Evolutionary conservation across 208 protist species (phyloP).

Genomic region (Trypanosoma boissoni): DNA sequence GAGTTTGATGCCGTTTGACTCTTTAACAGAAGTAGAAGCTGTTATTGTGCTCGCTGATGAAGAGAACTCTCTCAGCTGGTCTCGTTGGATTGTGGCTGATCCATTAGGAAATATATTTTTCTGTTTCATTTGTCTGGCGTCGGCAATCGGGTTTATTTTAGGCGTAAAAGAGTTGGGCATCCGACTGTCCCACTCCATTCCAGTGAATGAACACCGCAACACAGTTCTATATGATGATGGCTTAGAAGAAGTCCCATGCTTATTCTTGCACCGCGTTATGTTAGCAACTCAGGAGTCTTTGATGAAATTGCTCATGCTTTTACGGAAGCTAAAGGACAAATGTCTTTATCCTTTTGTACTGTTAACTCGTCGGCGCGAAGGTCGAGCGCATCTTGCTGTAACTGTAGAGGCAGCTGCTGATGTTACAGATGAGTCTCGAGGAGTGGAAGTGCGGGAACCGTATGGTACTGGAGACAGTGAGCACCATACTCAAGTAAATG

Average conservation of each 20-base stretch:
- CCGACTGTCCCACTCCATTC: conserved; percentile 5
- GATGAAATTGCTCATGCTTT: not conserved
- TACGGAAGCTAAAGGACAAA: not conserved
- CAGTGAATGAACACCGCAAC: conserved; percentile 7
- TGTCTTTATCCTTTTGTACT: not conserved
- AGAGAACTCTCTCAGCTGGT: conserved; percentile 1
- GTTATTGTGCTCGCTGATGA: conserved; percentile 11
- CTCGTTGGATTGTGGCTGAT: conserved; percentile 11
- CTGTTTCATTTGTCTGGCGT: not conserved
- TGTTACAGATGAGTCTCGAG: not conserved
- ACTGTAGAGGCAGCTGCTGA: not conserved
- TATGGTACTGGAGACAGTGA: not conserved
- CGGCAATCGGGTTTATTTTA: conserved; percentile 14
- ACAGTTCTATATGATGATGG: conserved; percentile 23
- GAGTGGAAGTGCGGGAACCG: not conserved
- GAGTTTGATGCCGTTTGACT: conserved; percentile 18
- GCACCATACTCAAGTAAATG: no score
- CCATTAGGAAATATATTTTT: conserved; percentile 12
- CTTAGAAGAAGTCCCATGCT: not conserved
- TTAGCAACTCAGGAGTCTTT: conserved; percentile 10
- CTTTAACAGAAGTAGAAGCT: conserved; percentile 18
- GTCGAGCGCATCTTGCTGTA: not conserved
- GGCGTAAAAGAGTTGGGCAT: conserved; percentile 21
- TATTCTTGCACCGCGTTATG: conserved; percentile 5
- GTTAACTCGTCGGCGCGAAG: not conserved